phyloP scores from a whole-genome alignment of 108 stramenopile species.

The Licmophora abbreviata region DNA sequence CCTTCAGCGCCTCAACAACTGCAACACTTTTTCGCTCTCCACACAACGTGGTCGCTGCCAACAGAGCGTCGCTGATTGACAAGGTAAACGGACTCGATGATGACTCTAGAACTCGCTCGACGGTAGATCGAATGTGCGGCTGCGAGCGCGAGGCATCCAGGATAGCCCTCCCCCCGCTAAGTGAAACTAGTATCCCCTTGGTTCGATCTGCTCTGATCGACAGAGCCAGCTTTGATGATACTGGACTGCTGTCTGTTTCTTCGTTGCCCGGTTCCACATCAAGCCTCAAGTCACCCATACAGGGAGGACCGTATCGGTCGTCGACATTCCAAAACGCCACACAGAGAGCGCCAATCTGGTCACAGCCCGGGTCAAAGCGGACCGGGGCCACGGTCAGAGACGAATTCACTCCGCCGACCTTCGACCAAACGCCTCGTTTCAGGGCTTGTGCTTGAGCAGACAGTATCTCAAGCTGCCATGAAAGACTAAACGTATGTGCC shows the following conservation, averaged over 20 bases:
- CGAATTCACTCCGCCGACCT: constrained; percentile 1
- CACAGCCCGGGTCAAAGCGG: constrained; percentile 37
- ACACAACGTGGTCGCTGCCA: constrained; percentile 75
- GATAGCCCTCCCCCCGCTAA: constrained; percentile 57
- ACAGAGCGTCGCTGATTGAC: constrained; percentile 73
- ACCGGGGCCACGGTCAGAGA: constrained; percentile 63
- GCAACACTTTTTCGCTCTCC: constrained; percentile 74
- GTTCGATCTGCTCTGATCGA: constrained; percentile 59
- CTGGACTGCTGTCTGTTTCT: constrained; percentile 8
- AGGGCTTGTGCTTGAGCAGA: constrained; percentile 77
- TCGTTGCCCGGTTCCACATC: constrained; percentile 10
- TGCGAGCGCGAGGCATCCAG: constrained; percentile 13
- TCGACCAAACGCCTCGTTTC: constrained; percentile 61
- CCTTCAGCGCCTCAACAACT: constrained; percentile 49
- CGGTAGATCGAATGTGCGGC: constrained; percentile 43
- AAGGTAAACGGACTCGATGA: constrained; percentile 75
- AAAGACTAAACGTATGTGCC: constrained; percentile 66
- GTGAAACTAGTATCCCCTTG: constrained; percentile 61
- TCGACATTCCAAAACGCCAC: constrained; percentile 85
- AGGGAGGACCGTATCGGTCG: constrained; percentile 74
- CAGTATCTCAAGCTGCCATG: constrained; percentile 77
- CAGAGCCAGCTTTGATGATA: constrained; percentile 47
- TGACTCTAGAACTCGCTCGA: constrained; percentile 56
- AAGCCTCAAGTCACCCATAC: constrained; percentile 44
- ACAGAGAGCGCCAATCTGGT: constrained; percentile 30